Conservation (phyloP, 2,329 filamentous ascomycete species). For the Escovopsis weberi region DNA sequence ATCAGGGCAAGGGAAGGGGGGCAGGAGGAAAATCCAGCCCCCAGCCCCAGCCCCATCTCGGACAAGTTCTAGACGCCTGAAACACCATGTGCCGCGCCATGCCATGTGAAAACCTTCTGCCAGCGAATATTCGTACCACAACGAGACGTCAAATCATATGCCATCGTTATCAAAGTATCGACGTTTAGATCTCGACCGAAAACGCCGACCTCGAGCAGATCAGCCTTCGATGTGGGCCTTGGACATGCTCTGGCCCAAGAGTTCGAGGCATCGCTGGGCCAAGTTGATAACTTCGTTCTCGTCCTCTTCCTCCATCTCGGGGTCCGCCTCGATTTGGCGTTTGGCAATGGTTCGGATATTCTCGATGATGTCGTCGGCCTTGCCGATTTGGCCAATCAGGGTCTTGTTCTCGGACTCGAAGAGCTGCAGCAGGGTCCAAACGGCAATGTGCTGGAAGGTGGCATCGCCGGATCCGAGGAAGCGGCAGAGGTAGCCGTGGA, state of each 20-base stretch:
- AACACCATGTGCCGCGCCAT: slow-evolving; percentile 14
- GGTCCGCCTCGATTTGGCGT: slow-evolving; percentile 73
- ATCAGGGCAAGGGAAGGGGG: slow-evolving; percentile 3
- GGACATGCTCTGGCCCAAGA: slow-evolving; percentile 60
- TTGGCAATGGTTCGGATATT: slow-evolving; percentile 89
- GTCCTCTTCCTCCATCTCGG: slow-evolving; percentile 76
- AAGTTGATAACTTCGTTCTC: slow-evolving; percentile 87
- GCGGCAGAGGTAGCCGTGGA: slow-evolving; percentile 84
- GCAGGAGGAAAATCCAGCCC: not conserved
- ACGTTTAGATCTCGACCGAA: not conserved
- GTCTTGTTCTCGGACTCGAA: slow-evolving; percentile 89
- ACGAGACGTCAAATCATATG: not conserved
- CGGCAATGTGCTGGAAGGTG: slow-evolving; percentile 97
- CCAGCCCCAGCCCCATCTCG: slow-evolving; percentile 12
- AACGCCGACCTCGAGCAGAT: slow-evolving; percentile 1
- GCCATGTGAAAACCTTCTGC: slow-evolving; percentile 2
- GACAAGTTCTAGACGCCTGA: slow-evolving; percentile 15
- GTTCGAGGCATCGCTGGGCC: slow-evolving; percentile 77
- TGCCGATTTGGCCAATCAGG: slow-evolving; percentile 75
- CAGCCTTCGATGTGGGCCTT: slow-evolving; percentile 76
- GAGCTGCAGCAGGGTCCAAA: slow-evolving; percentile 92
- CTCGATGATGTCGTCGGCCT: slow-evolving; percentile 79
- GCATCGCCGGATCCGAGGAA: slow-evolving; percentile 91
- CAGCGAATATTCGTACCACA: not conserved
- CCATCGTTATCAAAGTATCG: not conserved